A percentile compares a stretch with the other conserved stretches of the same genome.
Evolutionary conservation across 371 early-diverging fungal species (phyloP).

Genomic region (Mortierella sp.): DNA sequence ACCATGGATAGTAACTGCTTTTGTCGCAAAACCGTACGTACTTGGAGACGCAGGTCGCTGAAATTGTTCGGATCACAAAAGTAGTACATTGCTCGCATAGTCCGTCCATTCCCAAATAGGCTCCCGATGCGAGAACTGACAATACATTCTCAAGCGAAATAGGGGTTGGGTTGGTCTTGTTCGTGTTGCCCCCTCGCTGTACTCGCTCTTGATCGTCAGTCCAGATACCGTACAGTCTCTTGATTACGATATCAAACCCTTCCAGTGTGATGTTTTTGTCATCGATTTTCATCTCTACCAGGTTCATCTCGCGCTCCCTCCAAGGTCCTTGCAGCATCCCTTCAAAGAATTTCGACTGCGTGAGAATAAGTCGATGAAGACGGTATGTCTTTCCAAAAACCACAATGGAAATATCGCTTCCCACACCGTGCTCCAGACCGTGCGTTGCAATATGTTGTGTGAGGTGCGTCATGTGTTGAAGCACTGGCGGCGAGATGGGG

Average conservation of each 20-base stretch:
- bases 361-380: conserved; percentile 69
- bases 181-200: background rate
- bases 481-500: conserved; percentile 11
- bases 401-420: conserved; percentile 66
- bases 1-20: conserved; percentile 42
- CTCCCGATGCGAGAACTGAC: conserved; percentile 30
- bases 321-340: conserved; percentile 67
- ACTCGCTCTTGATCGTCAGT: conserved; percentile 11
- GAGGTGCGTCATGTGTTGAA: conserved; percentile 59
- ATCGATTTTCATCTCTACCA: conserved; percentile 57
- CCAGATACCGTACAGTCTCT: conserved; percentile 40
- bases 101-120: conserved; percentile 33
- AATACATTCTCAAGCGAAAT: conserved; percentile 24
- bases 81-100: conserved; percentile 27
- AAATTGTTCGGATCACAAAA: conserved; percentile 20
- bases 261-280: conserved; percentile 36
- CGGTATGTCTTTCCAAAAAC: conserved; percentile 66
- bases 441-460: conserved; percentile 66
- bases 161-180: too few relatives aligned
- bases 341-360: conserved; percentile 70
- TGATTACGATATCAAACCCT: conserved; percentile 42
- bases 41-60: background rate
- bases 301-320: conserved; percentile 54
- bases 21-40: conserved; percentile 21
- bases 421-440: conserved; percentile 66